Evolutionary conservation across 805 yeast genomes (phyloP).

Genomic region (Naumovozyma castellii): DNA sequence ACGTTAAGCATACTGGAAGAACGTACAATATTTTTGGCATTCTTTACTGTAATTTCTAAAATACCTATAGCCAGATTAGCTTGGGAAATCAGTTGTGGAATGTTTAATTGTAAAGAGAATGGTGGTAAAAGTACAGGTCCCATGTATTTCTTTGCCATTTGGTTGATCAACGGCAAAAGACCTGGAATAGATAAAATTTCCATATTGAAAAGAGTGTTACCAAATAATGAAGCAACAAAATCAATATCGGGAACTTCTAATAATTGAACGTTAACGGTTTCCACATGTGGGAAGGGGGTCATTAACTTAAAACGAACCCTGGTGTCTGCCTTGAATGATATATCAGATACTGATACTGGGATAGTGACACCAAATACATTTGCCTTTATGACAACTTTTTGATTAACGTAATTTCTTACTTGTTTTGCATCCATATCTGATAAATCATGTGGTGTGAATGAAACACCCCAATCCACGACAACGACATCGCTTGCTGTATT

Average conservation of each 20-base stretch:
- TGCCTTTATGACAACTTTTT: slow-evolving; percentile 66
- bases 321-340: slow-evolving; percentile 63
- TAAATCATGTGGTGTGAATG: slow-evolving; percentile 84
- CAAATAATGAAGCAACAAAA: slow-evolving; percentile 61
- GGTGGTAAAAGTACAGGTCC: slow-evolving; percentile 89
- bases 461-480: slow-evolving; percentile 94
- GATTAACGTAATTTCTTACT: slow-evolving; percentile 73
- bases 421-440: slow-evolving; percentile 83
- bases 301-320: slow-evolving; percentile 85
- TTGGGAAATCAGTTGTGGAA: slow-evolving; percentile 85
- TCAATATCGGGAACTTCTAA: slow-evolving; percentile 85
- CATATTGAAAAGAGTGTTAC: slow-evolving; percentile 78
- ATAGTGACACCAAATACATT: slow-evolving; percentile 73
- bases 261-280: slow-evolving; percentile 78
- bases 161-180: slow-evolving; percentile 67
- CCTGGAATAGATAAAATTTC: slow-evolving; percentile 87
- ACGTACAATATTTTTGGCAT: slow-evolving; percentile 61
- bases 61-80: slow-evolving; percentile 85
- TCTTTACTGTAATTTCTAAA: slow-evolving; percentile 54
- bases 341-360: slow-evolving; percentile 72
- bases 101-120: slow-evolving; percentile 83
- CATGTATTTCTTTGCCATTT: slow-evolving; percentile 73
- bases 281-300: slow-evolving; percentile 85
- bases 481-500: slow-evolving; percentile 89
- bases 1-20: slow-evolving; percentile 57